Evolutionary conservation across 306 rosid species (phyloP).

Genomic region (Trifolium dubium): DNA sequence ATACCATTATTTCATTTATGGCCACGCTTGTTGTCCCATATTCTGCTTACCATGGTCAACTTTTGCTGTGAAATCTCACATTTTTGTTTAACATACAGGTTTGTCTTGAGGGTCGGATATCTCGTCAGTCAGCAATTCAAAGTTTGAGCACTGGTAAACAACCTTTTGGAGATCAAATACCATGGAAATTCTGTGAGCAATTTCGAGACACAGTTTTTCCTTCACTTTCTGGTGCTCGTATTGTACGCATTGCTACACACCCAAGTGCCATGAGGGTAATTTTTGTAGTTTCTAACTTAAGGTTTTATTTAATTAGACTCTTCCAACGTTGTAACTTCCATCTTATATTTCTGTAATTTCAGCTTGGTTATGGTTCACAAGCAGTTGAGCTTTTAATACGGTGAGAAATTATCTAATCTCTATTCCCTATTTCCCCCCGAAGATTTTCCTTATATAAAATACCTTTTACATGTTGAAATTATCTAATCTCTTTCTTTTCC

Average conservation of each 20-base stretch:
- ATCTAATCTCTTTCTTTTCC: too few species aligned
- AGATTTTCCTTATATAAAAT: too few species aligned
- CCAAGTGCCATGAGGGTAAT: not conserved
- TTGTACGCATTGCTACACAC: not conserved
- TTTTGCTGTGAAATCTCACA: not conserved
- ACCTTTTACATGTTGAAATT: too few species aligned
- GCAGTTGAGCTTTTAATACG: not conserved
- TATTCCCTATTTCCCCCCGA: too few species aligned
- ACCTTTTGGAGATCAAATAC: conserved; percentile 89
- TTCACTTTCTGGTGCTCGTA: conserved; percentile 81
- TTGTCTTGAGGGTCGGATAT: conserved; percentile 76
- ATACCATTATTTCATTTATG: too few species aligned
- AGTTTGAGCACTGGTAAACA: conserved; percentile 66
- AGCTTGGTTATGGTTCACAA: not conserved
- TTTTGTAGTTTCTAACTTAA: not conserved
- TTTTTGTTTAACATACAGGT: not conserved
- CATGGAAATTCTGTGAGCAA: conserved; percentile 92
- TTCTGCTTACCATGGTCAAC: not conserved
- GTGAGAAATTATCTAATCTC: too few species aligned
- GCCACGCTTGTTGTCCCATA: not conserved
- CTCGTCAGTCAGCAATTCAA: conserved; percentile 54
- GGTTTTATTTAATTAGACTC: not conserved
- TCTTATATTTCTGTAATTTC: not conserved
- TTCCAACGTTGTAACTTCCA: not conserved
- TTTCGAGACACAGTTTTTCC: conserved; percentile 82